Evolutionary conservation across 345 rosid genomes (phyloP).

Genomic region (Eucalyptus pauciflora): DNA sequence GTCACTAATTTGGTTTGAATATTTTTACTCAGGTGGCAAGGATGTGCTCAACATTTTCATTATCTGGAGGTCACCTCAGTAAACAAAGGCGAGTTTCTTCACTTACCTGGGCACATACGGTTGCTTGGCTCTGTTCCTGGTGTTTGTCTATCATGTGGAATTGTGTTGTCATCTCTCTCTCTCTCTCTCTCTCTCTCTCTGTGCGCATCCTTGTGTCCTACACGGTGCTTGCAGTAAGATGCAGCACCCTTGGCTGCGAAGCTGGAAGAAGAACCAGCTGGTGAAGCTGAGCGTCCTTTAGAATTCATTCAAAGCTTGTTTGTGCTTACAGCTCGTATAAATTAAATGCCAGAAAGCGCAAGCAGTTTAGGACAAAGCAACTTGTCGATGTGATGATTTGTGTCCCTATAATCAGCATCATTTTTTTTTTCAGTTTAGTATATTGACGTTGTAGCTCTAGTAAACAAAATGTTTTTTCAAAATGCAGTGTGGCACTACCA

Average conservation of each 20-base stretch:
- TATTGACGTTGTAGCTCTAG: background rate
- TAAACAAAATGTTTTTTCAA: background rate
- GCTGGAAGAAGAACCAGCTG: background rate
- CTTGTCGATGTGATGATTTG: background rate
- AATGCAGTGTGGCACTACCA: background rate
- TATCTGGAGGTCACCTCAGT: background rate
- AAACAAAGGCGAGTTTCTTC: background rate
- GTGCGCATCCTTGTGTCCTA: background rate
- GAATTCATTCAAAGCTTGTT: background rate
- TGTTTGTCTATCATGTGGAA: background rate
- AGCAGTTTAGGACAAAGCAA: background rate
- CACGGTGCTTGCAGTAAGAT: background rate
- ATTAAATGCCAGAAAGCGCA: background rate
- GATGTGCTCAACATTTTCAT: background rate
- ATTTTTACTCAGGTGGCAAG: background rate
- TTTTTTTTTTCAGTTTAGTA: background rate
- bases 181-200: background rate
- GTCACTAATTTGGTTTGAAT: background rate
- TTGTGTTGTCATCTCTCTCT: background rate
- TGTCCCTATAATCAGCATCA: background rate
- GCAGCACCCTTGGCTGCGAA: background rate
- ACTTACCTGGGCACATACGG: background rate
- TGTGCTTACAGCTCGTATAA: background rate
- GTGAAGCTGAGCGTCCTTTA: background rate
- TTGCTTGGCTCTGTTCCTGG: background rate